These are phyloP conservation scores for Saccharomycopsis fodiens DNA, from an alignment of 805 yeast genomes.

Conservation along the genomic window DNA sequence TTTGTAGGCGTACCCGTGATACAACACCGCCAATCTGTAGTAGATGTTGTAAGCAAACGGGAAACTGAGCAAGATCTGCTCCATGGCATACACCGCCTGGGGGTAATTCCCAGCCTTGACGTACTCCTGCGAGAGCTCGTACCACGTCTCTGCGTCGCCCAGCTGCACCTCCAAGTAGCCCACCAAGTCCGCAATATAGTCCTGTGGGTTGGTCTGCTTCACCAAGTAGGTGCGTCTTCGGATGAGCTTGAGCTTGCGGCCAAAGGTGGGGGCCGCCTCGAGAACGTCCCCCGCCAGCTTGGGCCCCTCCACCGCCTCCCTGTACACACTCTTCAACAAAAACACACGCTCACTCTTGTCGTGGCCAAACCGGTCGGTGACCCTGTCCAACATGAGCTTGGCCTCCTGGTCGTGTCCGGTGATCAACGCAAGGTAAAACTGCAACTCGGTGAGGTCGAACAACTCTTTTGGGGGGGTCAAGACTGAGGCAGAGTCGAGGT, in stretches of 20 bases:
- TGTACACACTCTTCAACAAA: slow-evolving; percentile 44
- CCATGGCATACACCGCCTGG: slow-evolving; percentile 56
- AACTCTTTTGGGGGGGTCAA: slow-evolving; percentile 29
- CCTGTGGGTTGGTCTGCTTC: slow-evolving; percentile 23
- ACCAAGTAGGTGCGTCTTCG: slow-evolving; percentile 23
- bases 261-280: slow-evolving; percentile 22
- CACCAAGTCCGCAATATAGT: slow-evolving; percentile 49
- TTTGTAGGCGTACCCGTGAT: slow-evolving; percentile 21
- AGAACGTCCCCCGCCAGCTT: slow-evolving; percentile 32
- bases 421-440: slow-evolving; percentile 56
- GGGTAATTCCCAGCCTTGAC: slow-evolving; percentile 50
- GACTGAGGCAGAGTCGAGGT: slow-evolving; percentile 27
- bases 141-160: slow-evolving; percentile 70
- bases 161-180: slow-evolving; percentile 59
- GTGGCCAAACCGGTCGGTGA: slow-evolving; percentile 57
- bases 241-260: slow-evolving; percentile 19
- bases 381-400: slow-evolving; percentile 49
- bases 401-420: slow-evolving; percentile 69
- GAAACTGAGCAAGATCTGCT: slow-evolving; percentile 60
- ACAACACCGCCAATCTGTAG: slow-evolving; percentile 56
- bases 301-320: slow-evolving; percentile 43
- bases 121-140: slow-evolving; percentile 67
- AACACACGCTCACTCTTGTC: slow-evolving; percentile 47
- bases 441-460: slow-evolving; percentile 59
- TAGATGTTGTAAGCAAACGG: slow-evolving; percentile 67